Evolutionary conservation across 805 yeast species (phyloP).

Genomic region (Teunomyces aglyptinius): DNA sequence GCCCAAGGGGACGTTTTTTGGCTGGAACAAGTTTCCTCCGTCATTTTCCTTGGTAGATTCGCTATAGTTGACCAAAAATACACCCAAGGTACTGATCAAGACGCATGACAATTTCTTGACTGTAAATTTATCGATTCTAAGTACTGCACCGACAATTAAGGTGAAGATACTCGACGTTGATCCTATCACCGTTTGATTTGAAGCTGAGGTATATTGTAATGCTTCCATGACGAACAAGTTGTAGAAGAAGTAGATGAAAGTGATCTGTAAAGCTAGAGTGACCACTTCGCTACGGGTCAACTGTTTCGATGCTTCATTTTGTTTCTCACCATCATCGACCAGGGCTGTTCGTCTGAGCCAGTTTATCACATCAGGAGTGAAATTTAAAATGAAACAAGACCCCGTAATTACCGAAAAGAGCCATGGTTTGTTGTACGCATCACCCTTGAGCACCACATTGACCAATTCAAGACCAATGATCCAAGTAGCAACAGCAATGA

Average conservation of each 20-base stretch:
- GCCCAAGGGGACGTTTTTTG: conserved; percentile 43
- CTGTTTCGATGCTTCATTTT: conserved; percentile 11
- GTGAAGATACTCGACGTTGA: conserved; percentile 54
- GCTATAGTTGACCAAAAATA: conserved; percentile 42
- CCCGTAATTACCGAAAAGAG: conserved; percentile 50
- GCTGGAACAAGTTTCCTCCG: conserved; percentile 24
- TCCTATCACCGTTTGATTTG: conserved; percentile 51
- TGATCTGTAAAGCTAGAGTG: conserved; percentile 36
- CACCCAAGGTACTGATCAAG: conserved; percentile 45
- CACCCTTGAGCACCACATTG: conserved; percentile 48
- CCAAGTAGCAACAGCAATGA: conserved; percentile 47
- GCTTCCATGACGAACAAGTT: conserved; percentile 42
- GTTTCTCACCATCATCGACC: conserved; percentile 4
- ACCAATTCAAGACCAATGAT: conserved; percentile 48
- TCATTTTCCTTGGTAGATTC: conserved; percentile 20
- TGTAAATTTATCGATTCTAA: conserved; percentile 43
- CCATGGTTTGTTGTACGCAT: conserved; percentile 47
- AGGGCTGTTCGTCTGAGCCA: background rate
- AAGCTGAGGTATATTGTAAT: conserved; percentile 50
- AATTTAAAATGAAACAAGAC: conserved; percentile 44
- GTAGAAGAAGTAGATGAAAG: conserved; percentile 42
- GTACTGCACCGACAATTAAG: conserved; percentile 39
- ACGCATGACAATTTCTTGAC: conserved; percentile 43
- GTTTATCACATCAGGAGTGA: conserved; percentile 33
- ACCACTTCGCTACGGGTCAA: conserved; percentile 30